Evolutionary conservation across 768 basidiomycete genomes (phyloP).

Genomic region (Xerocomellus intermedius): DNA sequence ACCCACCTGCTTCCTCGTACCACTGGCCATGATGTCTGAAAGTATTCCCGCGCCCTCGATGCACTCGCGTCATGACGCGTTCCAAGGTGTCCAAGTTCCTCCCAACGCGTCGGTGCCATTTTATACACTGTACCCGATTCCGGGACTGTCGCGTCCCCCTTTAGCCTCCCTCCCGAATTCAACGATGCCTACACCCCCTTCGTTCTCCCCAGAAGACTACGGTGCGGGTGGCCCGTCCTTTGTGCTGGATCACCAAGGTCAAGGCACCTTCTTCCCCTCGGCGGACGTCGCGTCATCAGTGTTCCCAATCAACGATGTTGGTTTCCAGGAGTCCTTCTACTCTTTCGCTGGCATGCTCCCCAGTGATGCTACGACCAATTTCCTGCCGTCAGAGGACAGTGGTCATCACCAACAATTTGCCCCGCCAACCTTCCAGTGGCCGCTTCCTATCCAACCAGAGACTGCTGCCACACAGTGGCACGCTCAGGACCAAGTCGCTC

Average conservation of each 20-base stretch:
- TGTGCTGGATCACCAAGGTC: background rate
- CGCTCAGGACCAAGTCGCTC: background rate
- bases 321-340: too few relatives aligned
- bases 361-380: too few relatives aligned
- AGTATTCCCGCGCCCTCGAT: background rate
- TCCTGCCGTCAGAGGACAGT: background rate
- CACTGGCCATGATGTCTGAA: background rate
- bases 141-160: background rate
- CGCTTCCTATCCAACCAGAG: background rate
- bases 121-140: background rate
- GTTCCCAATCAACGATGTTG: too few relatives aligned
- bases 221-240: background rate
- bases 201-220: background rate
- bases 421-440: background rate
- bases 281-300: background rate
- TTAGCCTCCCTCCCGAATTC: background rate
- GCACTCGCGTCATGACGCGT: background rate
- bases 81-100: background rate
- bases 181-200: background rate
- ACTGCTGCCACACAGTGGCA: background rate
- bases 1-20: too few relatives aligned
- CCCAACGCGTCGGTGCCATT: background rate
- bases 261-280: background rate
- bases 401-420: too few relatives aligned
- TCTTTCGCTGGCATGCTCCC: background rate